Percentiles rank a stretch among this genome's conserved stretches.
Evolutionary conservation across 2,329 filamentous ascomycete species (phyloP).

Genomic region (Exophiala sideris): DNA sequence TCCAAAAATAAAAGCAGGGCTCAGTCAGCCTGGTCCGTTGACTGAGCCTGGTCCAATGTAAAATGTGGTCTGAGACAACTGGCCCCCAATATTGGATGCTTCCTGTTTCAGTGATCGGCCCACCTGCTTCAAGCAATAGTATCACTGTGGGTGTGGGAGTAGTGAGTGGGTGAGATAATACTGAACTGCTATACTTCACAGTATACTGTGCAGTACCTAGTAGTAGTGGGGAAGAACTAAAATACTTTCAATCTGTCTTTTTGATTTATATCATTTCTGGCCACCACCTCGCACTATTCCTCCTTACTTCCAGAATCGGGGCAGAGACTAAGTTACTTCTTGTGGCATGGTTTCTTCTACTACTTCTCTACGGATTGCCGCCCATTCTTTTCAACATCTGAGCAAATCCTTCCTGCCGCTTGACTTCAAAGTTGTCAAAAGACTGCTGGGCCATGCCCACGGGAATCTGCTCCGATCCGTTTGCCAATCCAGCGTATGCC

Average conservation of each 20-base stretch:
- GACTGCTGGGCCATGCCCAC: slow-evolving; percentile 44
- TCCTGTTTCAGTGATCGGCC: slow-evolving; percentile 11
- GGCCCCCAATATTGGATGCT: not conserved
- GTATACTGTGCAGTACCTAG: too few relatives aligned
- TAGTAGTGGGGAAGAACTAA: too few relatives aligned
- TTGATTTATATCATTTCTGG: not conserved
- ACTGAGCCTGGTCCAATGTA: not conserved
- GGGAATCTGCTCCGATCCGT: slow-evolving; percentile 52
- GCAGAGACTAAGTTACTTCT: not conserved
- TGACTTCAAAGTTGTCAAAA: slow-evolving; percentile 48
- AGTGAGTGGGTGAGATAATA: too few relatives aligned
- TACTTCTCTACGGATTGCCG: not conserved
- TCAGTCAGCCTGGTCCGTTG: not conserved
- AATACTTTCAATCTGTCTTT: not conserved
- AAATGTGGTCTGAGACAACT: slow-evolving; percentile 7
- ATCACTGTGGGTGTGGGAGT: too few relatives aligned
- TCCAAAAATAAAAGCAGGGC: slow-evolving; percentile 10
- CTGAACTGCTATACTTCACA: not conserved
- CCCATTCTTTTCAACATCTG: slow-evolving; percentile 10
- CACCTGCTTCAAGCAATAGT: not conserved
- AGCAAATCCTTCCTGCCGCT: slow-evolving; percentile 41
- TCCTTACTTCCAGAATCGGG: not conserved
- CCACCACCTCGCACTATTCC: too few relatives aligned
- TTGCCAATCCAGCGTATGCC: slow-evolving; percentile 45
- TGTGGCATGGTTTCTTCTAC: not conserved